A percentile compares a stretch with the other conserved stretches of the same genome.
Conservation (phyloP, 1,284 basidiomycete genomes). For the Trichosporon coremiiforme region DNA sequence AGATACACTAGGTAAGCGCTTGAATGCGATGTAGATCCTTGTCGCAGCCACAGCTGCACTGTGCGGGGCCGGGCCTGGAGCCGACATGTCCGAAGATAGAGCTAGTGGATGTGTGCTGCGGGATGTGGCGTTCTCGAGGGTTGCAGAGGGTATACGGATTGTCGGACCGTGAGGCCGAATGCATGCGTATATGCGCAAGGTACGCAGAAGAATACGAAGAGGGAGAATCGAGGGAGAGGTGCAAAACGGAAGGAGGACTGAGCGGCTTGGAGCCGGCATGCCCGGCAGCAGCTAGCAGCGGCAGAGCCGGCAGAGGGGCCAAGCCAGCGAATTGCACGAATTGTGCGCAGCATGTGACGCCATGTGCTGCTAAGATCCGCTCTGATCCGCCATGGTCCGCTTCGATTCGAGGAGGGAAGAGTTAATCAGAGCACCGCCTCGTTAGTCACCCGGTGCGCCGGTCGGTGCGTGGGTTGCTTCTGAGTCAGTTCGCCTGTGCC, state of each 20-base stretch:
- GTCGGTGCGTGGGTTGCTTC: not conserved
- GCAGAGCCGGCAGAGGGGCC: not conserved
- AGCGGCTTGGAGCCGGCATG: not conserved
- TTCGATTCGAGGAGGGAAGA: not conserved
- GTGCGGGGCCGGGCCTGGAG: not conserved
- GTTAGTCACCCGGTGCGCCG: not conserved
- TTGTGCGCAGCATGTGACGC: conserved; percentile 8
- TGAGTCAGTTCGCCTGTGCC: too few species aligned
- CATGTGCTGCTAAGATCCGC: conserved; percentile 5
- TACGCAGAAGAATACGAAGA: not conserved
- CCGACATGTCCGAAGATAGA: not conserved
- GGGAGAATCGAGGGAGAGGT: not conserved
- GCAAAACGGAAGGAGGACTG: not conserved
- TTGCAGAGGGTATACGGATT: not conserved
- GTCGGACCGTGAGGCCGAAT: not conserved
- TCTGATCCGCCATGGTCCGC: not conserved
- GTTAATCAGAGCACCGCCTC: not conserved
- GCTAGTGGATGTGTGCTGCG: not conserved
- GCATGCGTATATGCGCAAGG: not conserved
- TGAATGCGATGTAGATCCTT: not conserved
- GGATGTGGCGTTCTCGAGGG: not conserved
- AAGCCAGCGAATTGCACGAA: not conserved
- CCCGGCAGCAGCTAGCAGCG: not conserved
- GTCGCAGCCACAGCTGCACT: too few species aligned
- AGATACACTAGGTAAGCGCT: conserved; percentile 7